phyloP scores from a whole-genome alignment of 2,329 filamentous ascomycete species.

The Botrytis squamosa region DNA sequence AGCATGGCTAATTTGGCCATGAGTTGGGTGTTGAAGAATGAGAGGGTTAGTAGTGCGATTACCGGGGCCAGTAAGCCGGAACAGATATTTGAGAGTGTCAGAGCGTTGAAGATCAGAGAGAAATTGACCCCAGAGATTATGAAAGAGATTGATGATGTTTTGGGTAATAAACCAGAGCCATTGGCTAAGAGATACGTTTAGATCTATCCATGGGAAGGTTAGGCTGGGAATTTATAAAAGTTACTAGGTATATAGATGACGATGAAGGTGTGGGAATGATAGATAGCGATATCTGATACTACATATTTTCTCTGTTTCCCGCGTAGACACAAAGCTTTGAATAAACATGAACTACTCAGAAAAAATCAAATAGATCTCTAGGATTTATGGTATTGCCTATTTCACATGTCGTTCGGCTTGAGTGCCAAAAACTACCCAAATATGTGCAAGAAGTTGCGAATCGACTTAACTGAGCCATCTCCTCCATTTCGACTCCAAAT shows the following conservation, averaged over 20 bases:
- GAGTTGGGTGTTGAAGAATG: slow-evolving; percentile 63
- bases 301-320: background rate
- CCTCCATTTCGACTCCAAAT: background rate
- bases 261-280: background rate
- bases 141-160: slow-evolving; percentile 57
- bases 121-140: slow-evolving; percentile 59
- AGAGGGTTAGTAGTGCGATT: slow-evolving; percentile 60
- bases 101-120: slow-evolving; percentile 52
- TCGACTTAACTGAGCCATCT: background rate
- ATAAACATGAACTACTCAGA: background rate
- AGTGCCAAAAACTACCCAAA: slow-evolving; percentile 1
- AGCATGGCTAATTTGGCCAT: slow-evolving; percentile 52
- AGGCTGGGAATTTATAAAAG: background rate
- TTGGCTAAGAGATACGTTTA: slow-evolving; percentile 32
- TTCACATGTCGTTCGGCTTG: background rate
- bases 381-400: background rate
- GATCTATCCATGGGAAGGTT: background rate
- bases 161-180: slow-evolving; percentile 56
- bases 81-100: slow-evolving; percentile 60
- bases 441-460: slow-evolving; percentile 11
- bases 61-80: slow-evolving; percentile 57
- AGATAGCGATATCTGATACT: background rate
- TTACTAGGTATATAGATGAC: background rate
- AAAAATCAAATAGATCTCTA: background rate
- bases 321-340: background rate